A percentile compares a stretch with the other conserved stretches of the same genome.
Conservation (phyloP, 805 yeast species). For the Priceomyces carsonii region DNA sequence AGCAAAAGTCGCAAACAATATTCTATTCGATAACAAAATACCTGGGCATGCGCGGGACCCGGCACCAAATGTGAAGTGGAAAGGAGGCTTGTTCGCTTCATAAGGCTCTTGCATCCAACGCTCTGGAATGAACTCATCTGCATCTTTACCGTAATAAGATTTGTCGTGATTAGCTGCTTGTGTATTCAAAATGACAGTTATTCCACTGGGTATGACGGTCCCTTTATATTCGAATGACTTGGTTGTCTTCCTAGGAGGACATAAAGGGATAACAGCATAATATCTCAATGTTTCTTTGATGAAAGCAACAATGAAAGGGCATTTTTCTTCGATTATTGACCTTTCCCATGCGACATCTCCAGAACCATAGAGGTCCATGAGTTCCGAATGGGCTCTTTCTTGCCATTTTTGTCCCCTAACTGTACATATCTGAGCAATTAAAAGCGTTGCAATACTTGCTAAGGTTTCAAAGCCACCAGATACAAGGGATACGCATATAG, state of each 20-base stretch:
- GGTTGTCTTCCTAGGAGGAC: slow-evolving; percentile 65
- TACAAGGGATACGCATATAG: too few species aligned
- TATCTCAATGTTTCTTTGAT: slow-evolving; percentile 61
- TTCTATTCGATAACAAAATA: slow-evolving; percentile 55
- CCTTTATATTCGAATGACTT: slow-evolving; percentile 42
- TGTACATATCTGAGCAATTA: too few species aligned
- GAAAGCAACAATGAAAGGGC: slow-evolving; percentile 56
- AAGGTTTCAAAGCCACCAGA: too few species aligned
- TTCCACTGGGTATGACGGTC: slow-evolving; percentile 45
- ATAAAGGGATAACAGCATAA: slow-evolving; percentile 65
- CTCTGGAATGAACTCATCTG: slow-evolving; percentile 30
- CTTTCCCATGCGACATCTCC: slow-evolving; percentile 34
- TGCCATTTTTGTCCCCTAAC: too few species aligned
- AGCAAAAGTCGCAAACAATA: too few species aligned
- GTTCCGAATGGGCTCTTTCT: slow-evolving; percentile 42
- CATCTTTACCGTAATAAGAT: slow-evolving; percentile 30
- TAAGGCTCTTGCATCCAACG: slow-evolving; percentile 49
- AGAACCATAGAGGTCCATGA: slow-evolving; percentile 35
- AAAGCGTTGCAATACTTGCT: too few species aligned
- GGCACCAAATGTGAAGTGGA: slow-evolving; percentile 61
- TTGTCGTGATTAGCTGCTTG: slow-evolving; percentile 44
- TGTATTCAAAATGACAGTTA: slow-evolving; percentile 37
- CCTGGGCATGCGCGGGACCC: slow-evolving; percentile 79
- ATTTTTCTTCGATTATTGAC: slow-evolving; percentile 27
- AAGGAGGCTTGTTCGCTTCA: slow-evolving; percentile 48